Base-by-base conservation (phyloP, 352 stramenopile species). In the Pythium guiyangense region DNA sequence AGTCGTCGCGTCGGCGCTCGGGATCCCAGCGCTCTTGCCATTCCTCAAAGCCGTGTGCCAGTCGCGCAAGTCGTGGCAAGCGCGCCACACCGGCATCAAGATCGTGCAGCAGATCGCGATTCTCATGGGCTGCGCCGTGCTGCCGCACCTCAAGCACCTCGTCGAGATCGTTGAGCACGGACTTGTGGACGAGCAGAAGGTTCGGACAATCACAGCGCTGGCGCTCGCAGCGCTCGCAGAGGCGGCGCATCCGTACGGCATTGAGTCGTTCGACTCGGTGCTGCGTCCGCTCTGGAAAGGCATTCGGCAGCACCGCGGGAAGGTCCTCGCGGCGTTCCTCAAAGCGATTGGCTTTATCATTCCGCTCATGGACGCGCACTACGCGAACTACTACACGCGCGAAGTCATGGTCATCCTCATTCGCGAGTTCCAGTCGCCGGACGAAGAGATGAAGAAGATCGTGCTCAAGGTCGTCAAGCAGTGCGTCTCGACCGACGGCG, bases 391-490 rank as follows among this genome's bases (percentile, higher is more conserved):
- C 69, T 99, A 99, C 72, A 99, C 97, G 3, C 86, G 96, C 18
- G 90, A 99, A 57, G 96, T 99, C 37, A 99, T 99, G 97, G 88
- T 97, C 40, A 99, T 99, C 67, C 77, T 99, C 49, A 97, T 99
- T 37, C 87, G 96, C 52, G 97, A 99, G 67, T 99, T 99, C 68
- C 93, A 98, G 67, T 97, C 85, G 0, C 97, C 97, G 0, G 97
- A 99, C 71, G 97, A 99, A 69, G 97, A 99, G 80, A 99, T 99
- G 96, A 99, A 99, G 69, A 98, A 98, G 69, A 98, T 98, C 58
- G 94, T 98, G 52, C 68, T 98, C 8, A 97, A 98, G 64, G 96
- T 98, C 18, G 90, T 98, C 11, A 96, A 98, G 66, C 97, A 99
- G 72, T 99, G 97, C 74, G 97, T 99, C 11, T 90, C 88, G 37